phyloP scores from a whole-genome alignment of 73 alveolate genomes.

The Uronychia binucleata region DNA sequence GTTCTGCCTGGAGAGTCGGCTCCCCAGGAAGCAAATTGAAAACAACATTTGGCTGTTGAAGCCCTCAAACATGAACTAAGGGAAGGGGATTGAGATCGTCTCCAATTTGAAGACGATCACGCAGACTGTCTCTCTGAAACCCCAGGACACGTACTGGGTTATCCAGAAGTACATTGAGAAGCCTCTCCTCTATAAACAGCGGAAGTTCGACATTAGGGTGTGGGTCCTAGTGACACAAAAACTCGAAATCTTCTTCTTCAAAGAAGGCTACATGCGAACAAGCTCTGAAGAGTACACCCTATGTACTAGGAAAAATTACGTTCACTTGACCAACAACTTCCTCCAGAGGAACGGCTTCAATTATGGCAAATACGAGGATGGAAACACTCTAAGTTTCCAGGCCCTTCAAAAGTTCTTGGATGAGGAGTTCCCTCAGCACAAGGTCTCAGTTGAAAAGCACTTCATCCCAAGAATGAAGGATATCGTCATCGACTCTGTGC shows the following conservation, averaged over 20 bases:
- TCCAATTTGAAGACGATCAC: conserved; percentile 66
- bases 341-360: conserved; percentile 68
- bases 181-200: conserved; percentile 78
- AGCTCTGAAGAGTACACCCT: conserved; percentile 69
- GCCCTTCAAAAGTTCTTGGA: conserved; percentile 71
- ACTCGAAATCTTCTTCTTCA: conserved; percentile 56
- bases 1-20: conserved; percentile 46
- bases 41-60: conserved; percentile 87
- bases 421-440: conserved; percentile 51
- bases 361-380: conserved; percentile 79
- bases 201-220: conserved; percentile 87
- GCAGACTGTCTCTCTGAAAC: conserved; percentile 42
- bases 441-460: conserved; percentile 69
- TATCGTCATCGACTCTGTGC: conserved; percentile 77
- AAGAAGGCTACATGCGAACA: conserved; percentile 88
- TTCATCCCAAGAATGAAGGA: conserved; percentile 83
- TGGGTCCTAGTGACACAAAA: conserved; percentile 68
- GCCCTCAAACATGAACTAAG: conserved; percentile 82
- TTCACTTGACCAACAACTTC: conserved; percentile 87
- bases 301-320: conserved; percentile 59
- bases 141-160: conserved; percentile 78
- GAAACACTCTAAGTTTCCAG: conserved; percentile 82
- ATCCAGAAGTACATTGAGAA: conserved; percentile 94
- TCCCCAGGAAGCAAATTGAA: conserved; percentile 78
- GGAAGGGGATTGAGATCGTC: conserved; percentile 87